These are phyloP conservation scores for Trichoderma oligosporum DNA, from an alignment of 2,329 filamentous ascomycete genomes.

Conservation along the genomic window DNA sequence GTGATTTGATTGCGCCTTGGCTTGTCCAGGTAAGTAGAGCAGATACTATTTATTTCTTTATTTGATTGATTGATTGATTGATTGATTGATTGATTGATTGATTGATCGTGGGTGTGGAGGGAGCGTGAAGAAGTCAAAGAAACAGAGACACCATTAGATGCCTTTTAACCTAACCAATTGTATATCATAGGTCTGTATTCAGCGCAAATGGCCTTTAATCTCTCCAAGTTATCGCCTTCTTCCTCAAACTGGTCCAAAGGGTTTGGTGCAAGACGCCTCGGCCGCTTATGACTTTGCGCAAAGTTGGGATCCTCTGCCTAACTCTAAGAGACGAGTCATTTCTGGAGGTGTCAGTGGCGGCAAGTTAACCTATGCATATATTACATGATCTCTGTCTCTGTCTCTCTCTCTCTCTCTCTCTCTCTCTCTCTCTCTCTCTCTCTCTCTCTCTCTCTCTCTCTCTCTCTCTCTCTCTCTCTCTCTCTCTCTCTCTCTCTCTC, in stretches of 20 bases:
- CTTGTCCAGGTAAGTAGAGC: constrained; percentile 30
- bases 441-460: no score
- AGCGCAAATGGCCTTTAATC: constrained; percentile 34
- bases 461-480: no score
- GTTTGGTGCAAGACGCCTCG: constrained; percentile 31
- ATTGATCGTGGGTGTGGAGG: no score
- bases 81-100: no score
- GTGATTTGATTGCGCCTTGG: constrained; percentile 35
- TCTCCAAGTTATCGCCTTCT: constrained; percentile 36
- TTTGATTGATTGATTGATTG: neutral
- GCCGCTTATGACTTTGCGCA: constrained; percentile 34
- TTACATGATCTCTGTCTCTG: no score
- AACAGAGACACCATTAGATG: no score
- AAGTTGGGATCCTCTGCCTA: constrained; percentile 21
- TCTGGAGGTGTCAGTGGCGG: constrained; percentile 35
- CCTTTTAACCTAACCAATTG: no score
- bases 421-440: no score
- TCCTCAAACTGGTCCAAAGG: constrained; percentile 30
- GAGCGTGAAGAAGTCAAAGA: neutral
- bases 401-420: no score
- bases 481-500: no score
- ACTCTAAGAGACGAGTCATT: constrained; percentile 28
- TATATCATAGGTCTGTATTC: constrained; percentile 27
- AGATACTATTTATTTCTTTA: neutral
- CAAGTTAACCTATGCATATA: constrained; percentile 17